Conservation (phyloP, 805 yeast species). For the Candida khao-thaluensis region DNA sequence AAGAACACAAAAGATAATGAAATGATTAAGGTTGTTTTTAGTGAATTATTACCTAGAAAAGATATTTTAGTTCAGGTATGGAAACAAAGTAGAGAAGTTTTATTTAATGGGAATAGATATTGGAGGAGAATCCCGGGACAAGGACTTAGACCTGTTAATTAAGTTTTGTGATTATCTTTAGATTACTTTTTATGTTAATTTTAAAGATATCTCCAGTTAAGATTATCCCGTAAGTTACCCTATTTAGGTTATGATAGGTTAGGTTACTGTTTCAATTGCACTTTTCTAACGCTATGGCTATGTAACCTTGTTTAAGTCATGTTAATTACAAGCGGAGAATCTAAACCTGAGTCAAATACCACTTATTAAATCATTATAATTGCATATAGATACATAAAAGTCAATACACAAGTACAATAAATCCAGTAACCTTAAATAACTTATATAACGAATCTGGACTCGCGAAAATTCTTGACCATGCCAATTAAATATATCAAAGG, state of each 20-base stretch:
- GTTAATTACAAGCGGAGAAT: too few species aligned
- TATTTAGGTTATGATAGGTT: too few species aligned
- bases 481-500: slow-evolving; percentile 35
- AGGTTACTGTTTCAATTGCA: too few species aligned
- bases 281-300: too few species aligned
- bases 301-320: too few species aligned
- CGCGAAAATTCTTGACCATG: slow-evolving; percentile 4
- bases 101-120: slow-evolving; percentile 33
- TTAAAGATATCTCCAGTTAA: background rate
- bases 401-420: too few species aligned
- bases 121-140: slow-evolving; percentile 40
- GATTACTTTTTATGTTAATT: too few species aligned
- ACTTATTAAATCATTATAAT: background rate
- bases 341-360: background rate
- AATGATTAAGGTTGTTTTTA: slow-evolving; percentile 38
- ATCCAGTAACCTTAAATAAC: too few species aligned
- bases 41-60: slow-evolving; percentile 42
- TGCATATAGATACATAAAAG: background rate
- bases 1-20: slow-evolving; percentile 23
- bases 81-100: slow-evolving; percentile 35
- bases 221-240: too few species aligned
- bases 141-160: slow-evolving; percentile 24
- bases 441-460: background rate
- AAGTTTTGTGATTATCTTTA: background rate
- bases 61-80: slow-evolving; percentile 40